Conservation (phyloP, 352 stramenopile species). For the Globisporangium cylindrosporum region DNA sequence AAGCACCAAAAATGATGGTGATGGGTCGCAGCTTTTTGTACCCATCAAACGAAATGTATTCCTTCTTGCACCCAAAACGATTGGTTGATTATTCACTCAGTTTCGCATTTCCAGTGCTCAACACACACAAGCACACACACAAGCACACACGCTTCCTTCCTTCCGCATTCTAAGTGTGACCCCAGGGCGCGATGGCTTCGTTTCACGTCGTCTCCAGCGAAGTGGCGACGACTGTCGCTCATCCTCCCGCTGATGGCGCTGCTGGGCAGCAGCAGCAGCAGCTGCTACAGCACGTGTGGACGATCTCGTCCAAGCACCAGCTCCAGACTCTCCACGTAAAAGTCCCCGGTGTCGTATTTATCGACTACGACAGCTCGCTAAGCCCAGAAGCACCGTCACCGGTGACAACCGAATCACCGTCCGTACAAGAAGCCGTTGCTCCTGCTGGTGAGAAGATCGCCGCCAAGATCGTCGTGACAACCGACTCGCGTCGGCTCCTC, state of each 20-base stretch:
- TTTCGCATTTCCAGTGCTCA: background rate
- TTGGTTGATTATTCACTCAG: background rate
- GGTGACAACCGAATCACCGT: too few relatives aligned
- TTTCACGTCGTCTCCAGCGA: background rate
- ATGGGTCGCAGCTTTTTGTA: background rate
- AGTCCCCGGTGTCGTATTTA: background rate
- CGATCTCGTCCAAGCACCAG: background rate
- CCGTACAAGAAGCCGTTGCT: background rate
- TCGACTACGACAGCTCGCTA: slow-evolving; percentile 1
- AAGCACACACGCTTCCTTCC: background rate
- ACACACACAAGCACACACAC: background rate
- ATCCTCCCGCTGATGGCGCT: too few relatives aligned
- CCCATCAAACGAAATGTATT: background rate
- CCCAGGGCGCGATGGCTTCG: background rate
- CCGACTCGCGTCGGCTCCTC: background rate
- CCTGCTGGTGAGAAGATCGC: background rate
- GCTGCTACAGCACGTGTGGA: slow-evolving; percentile 1
- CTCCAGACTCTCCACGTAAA: slow-evolving; percentile 11
- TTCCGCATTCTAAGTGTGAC: background rate
- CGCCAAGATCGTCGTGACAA: slow-evolving; percentile 8
- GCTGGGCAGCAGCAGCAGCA: background rate
- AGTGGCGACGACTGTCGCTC: background rate
- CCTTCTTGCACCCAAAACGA: background rate
- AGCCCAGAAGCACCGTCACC: background rate
- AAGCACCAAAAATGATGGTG: background rate